These are phyloP conservation scores for Wakefieldia striispora DNA, from an alignment of 768 basidiomycete genomes.

Conservation along the genomic window DNA sequence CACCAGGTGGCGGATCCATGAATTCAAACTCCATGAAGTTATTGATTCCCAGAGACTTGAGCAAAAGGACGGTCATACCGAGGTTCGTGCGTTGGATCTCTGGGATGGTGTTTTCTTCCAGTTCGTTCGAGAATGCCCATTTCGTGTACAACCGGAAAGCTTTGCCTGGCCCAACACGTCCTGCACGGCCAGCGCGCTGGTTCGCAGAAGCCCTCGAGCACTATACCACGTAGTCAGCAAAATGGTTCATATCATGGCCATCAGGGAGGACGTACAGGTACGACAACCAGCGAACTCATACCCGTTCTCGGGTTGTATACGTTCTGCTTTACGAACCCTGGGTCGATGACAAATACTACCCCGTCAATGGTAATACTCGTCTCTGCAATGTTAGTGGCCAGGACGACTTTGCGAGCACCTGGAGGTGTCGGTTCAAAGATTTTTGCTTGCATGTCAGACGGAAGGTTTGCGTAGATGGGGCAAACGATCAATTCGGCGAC, in stretches of 20 bases:
- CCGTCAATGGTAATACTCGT: conserved; percentile 99
- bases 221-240: conserved; percentile 35
- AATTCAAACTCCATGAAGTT: conserved; percentile 98
- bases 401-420: conserved; percentile 93
- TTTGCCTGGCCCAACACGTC: conserved; percentile 97
- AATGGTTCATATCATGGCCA: background rate
- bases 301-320: conserved; percentile 98
- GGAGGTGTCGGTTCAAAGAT: conserved; percentile 99
- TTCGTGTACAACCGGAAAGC: conserved; percentile 98
- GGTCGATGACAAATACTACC: conserved; percentile 98
- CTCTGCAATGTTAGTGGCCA: conserved; percentile 99
- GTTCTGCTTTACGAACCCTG: conserved; percentile 99
- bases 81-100: conserved; percentile 99
- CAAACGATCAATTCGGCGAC: conserved; percentile 92
- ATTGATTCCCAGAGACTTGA: conserved; percentile 98
- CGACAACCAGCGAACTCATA: conserved; percentile 95
- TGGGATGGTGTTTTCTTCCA: conserved; percentile 95
- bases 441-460: conserved; percentile 98
- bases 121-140: conserved; percentile 95
- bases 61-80: conserved; percentile 89
- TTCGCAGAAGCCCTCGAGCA: conserved; percentile 98
- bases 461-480: conserved; percentile 98
- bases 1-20: conserved; percentile 95
- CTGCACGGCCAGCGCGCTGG: conserved; percentile 94
- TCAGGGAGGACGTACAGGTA: conserved; percentile 65